A percentile compares a stretch with the other conserved stretches of the same genome.
These are phyloP conservation scores for Erigeron philadelphicus DNA, from an alignment of 140 eudicot genomes.

Conservation along the genomic window DNA sequence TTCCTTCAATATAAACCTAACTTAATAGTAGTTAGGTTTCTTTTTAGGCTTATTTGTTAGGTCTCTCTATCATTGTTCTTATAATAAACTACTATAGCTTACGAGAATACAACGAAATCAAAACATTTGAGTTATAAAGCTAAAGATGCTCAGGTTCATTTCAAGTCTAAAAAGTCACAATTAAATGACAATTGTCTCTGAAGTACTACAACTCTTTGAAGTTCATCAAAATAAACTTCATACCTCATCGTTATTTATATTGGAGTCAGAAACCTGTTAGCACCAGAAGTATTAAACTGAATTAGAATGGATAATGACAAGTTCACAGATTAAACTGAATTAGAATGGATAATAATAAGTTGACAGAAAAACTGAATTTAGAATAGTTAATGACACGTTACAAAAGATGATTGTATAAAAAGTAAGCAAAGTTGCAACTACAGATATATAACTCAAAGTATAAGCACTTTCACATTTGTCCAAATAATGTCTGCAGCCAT, in stretches of 20 bases:
- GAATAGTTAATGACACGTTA: background rate
- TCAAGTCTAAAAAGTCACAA: background rate
- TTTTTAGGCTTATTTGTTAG: too few species aligned
- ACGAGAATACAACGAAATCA: background rate
- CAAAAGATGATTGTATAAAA: background rate
- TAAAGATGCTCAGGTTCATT: background rate
- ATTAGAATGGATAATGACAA: background rate
- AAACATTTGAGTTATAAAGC: background rate
- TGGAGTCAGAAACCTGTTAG: slow-evolving; percentile 46
- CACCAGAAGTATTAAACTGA: slow-evolving; percentile 5
- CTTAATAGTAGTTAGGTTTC: too few species aligned
- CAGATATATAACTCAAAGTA: background rate
- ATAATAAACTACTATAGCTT: background rate
- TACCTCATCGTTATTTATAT: slow-evolving; percentile 50
- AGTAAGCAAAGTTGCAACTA: background rate
- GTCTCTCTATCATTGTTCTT: too few species aligned
- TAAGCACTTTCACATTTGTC: background rate
- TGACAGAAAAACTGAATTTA: background rate
- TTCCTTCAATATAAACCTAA: too few species aligned
- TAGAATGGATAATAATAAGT: background rate
- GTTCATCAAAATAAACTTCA: background rate
- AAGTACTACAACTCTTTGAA: background rate
- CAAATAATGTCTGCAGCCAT: background rate
- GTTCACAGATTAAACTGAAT: background rate
- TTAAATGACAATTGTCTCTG: too few species aligned